A percentile compares a stretch with the other conserved stretches of the same genome.
Conservation (phyloP, 1,284 basidiomycete genomes). For the Ganoderma resinaceum region DNA sequence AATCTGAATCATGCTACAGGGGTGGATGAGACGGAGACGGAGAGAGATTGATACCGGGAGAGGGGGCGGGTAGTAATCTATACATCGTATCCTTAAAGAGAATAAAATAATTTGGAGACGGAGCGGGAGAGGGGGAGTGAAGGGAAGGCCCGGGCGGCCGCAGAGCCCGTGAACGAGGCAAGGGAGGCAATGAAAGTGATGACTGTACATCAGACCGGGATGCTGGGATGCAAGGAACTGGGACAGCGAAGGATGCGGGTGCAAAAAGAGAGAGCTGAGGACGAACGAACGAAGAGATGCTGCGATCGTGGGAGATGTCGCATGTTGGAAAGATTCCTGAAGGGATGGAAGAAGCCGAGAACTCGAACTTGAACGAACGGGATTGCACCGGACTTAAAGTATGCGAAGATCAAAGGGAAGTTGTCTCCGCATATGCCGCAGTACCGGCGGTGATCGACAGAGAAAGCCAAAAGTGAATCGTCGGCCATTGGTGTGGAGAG, state of each 20-base stretch:
- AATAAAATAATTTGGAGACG: background rate
- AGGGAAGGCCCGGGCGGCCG: background rate
- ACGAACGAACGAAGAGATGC: slow-evolving; percentile 2
- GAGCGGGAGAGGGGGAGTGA: background rate
- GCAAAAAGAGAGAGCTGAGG: background rate
- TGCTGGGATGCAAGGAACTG: background rate
- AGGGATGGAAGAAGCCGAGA: background rate
- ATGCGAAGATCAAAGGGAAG: background rate
- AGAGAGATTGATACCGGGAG: background rate
- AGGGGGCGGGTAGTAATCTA: background rate
- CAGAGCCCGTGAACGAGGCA: background rate
- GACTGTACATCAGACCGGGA: slow-evolving; percentile 1
- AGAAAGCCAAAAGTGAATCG: slow-evolving; percentile 1
- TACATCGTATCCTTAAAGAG: background rate
- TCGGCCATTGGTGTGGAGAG: background rate
- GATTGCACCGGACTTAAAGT: background rate
- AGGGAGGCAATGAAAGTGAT: background rate
- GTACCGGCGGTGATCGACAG: background rate
- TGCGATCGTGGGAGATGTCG: background rate
- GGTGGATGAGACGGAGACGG: background rate
- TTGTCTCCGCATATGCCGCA: background rate
- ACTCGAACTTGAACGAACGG: background rate
- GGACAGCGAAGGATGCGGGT: background rate
- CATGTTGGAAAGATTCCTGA: background rate
- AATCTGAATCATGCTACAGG: slow-evolving; percentile 7